These are phyloP conservation scores for Aspergillus pseudoviridinutans DNA, from an alignment of 2,329 filamentous ascomycete species.

Conservation along the genomic window DNA sequence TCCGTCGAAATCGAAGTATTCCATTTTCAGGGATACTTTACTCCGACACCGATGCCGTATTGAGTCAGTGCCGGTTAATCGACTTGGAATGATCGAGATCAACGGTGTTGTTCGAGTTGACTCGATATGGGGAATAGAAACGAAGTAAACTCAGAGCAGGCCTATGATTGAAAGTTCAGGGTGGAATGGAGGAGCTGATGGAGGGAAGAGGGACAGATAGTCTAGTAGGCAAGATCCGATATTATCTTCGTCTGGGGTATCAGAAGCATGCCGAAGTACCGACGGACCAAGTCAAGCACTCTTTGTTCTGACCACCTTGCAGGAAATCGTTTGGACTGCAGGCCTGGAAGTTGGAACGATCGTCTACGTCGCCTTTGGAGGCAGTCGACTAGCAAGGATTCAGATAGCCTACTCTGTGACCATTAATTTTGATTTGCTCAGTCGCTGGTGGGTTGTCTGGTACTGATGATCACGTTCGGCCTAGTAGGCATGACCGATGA, in stretches of 20 bases:
- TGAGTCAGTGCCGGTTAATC: neutral
- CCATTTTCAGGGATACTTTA: conserved; percentile 28
- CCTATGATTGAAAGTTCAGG: neutral
- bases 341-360: neutral
- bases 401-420: neutral
- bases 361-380: conserved; percentile 13
- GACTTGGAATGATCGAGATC: neutral
- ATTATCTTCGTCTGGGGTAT: conserved; percentile 26
- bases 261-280: conserved; percentile 16
- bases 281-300: neutral
- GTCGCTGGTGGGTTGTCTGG: neutral
- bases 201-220: neutral
- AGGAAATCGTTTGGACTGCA: conserved; percentile 21
- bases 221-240: conserved; percentile 13
- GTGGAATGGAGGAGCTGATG: neutral
- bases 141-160: neutral
- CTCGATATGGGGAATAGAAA: neutral
- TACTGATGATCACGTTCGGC: conserved; percentile 1
- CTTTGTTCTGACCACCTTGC: neutral
- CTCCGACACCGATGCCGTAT: neutral
- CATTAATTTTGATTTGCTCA: neutral
- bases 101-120: neutral
- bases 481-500: neutral
- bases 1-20: conserved; percentile 47
- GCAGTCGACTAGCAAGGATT: conserved; percentile 3